These are phyloP conservation scores for Staphylotrichum longicolle DNA, from an alignment of 495 filamentous ascomycete genomes.

Conservation along the genomic window DNA sequence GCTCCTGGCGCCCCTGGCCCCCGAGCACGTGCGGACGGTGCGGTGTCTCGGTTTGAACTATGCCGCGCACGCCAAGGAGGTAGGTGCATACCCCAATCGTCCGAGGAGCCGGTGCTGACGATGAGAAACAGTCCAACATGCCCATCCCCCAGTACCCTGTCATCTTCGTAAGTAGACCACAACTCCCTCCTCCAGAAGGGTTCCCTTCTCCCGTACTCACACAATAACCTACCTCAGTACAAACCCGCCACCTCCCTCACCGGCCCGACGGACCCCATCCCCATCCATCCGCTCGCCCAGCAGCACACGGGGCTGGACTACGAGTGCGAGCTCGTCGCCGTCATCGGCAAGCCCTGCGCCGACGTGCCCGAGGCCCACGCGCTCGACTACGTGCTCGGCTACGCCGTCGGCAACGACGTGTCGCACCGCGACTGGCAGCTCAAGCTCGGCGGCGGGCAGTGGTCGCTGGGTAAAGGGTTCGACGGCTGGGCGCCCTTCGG, in stretches of 20 bases:
- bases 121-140: conserved; percentile 53
- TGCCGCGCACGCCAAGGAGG: conserved; percentile 74
- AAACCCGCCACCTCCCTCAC: conserved; percentile 73
- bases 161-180: conserved; percentile 57
- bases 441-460: conserved; percentile 74
- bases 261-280: conserved; percentile 69
- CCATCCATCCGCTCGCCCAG: conserved; percentile 57
- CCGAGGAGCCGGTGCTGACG: not conserved
- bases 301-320: conserved; percentile 68
- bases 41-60: conserved; percentile 83
- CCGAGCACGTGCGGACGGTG: conserved; percentile 67
- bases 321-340: conserved; percentile 76
- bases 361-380: conserved; percentile 67
- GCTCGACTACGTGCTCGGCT: conserved; percentile 74
- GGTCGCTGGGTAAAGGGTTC: conserved; percentile 79
- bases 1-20: conserved; percentile 67
- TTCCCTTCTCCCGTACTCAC: too few species aligned
- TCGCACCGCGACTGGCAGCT: conserved; percentile 85
- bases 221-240: conserved; percentile 45
- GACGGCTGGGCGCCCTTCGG: conserved; percentile 89
- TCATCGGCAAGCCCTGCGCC: conserved; percentile 70
- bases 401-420: conserved; percentile 78
- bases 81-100: conserved; percentile 18
- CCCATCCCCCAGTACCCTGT: conserved; percentile 74
- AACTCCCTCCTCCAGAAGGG: too few species aligned